A percentile compares a stretch with the other conserved stretches of the same genome.
These are phyloP conservation scores for Colletotrichum paranaense DNA, from an alignment of 2,329 filamentous ascomycete genomes.

Conservation along the genomic window DNA sequence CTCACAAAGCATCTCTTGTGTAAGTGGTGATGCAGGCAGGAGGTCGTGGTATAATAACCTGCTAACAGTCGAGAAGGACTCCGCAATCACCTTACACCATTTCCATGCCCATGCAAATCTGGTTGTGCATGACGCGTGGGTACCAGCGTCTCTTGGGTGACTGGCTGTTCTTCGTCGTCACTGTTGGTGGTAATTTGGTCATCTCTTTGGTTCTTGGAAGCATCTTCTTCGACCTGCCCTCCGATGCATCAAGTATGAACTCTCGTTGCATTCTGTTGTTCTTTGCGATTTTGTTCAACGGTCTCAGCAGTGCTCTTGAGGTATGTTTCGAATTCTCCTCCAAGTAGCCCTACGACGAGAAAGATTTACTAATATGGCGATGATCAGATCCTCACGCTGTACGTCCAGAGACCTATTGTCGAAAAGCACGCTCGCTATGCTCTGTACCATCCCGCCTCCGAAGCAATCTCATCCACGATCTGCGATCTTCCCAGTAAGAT, in stretches of 20 bases:
- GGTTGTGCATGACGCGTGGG: conserved; percentile 68
- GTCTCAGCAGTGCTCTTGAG: conserved; percentile 41
- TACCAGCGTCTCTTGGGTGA: conserved; percentile 66
- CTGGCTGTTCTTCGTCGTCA: conserved; percentile 73
- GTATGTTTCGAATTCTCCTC: neutral
- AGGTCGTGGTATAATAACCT: no score
- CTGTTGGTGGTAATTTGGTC: conserved; percentile 50
- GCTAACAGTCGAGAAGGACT: neutral
- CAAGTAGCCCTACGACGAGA: no score
- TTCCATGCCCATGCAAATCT: conserved; percentile 70
- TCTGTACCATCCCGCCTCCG: conserved; percentile 45
- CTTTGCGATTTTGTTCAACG: conserved; percentile 47
- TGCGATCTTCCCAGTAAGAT: conserved; percentile 44
- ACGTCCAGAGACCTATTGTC: conserved; percentile 40
- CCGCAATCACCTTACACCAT: conserved; percentile 66
- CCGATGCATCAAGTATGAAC: conserved; percentile 67
- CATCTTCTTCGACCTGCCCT: conserved; percentile 71
- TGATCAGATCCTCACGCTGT: conserved; percentile 37
- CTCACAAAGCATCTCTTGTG: conserved; percentile 61
- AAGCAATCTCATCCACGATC: conserved; percentile 26
- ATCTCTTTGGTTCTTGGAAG: conserved; percentile 69
- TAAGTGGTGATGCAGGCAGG: conserved; percentile 43
- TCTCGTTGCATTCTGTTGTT: conserved; percentile 40
- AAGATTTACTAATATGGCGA: neutral
- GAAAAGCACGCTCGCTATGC: conserved; percentile 43